Percentiles rank a stretch among this genome's conserved stretches.
These are phyloP conservation scores for Hypomyces rosellus DNA, from an alignment of 2,329 filamentous ascomycete genomes.

Conservation along the genomic window DNA sequence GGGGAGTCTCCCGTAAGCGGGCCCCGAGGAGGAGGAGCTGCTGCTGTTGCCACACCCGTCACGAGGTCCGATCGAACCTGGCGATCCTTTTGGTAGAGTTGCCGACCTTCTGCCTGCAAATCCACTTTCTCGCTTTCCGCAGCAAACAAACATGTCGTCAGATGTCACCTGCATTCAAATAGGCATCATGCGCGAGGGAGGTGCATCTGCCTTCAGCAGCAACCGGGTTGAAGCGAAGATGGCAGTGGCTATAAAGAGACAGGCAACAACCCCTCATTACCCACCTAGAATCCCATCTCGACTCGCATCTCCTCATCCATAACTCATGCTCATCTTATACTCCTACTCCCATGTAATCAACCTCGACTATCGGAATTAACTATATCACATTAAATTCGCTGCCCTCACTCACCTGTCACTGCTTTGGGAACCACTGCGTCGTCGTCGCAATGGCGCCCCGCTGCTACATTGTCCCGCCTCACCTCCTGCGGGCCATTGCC, in stretches of 20 bases:
- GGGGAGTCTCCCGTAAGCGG: too few species aligned
- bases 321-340: too few species aligned
- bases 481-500: slow-evolving; percentile 38
- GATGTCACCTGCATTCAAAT: too few species aligned
- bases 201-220: neutral
- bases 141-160: too few species aligned
- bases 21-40: too few species aligned
- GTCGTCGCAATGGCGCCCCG: slow-evolving; percentile 15
- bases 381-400: neutral
- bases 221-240: neutral
- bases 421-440: neutral
- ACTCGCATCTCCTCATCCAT: neutral
- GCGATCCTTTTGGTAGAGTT: too few species aligned
- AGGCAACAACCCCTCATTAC: neutral
- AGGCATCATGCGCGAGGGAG: neutral
- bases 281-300: neutral
- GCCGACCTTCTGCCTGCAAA: too few species aligned
- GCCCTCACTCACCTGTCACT: neutral
- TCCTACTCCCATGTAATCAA: neutral
- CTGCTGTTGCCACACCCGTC: too few species aligned
- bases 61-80: too few species aligned
- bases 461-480: slow-evolving; percentile 40
- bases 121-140: too few species aligned
- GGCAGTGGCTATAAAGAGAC: neutral
- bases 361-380: neutral